Evolutionary conservation across 805 yeast genomes (phyloP).

Genomic region (Grigorovia humatica): DNA sequence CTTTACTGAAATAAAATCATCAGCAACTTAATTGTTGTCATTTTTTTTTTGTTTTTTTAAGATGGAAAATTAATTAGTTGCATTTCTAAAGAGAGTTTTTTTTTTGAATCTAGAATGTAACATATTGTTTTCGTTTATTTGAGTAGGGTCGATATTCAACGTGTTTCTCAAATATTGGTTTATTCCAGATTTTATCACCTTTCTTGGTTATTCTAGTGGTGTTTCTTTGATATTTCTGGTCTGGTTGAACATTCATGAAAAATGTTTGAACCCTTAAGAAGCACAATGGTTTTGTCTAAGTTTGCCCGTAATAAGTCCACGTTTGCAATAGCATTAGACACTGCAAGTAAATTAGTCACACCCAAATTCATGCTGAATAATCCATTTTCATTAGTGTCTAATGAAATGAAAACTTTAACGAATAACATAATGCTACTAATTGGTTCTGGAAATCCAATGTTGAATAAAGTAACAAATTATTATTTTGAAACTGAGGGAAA

Average conservation of each 20-base stretch:
- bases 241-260: background rate
- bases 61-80: background rate
- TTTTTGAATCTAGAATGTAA: background rate
- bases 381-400: conserved; percentile 83
- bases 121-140: background rate
- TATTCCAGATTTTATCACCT: no score
- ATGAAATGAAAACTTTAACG: conserved; percentile 86
- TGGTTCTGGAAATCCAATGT: conserved; percentile 89
- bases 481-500: conserved; percentile 96
- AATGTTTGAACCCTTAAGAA: background rate
- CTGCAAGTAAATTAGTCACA: conserved; percentile 67
- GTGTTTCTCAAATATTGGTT: no score
- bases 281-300: background rate
- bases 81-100: background rate
- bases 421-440: conserved; percentile 75
- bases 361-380: conserved; percentile 53
- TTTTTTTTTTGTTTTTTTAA: no score
- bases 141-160: background rate
- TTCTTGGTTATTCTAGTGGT: background rate
- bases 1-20: no score
- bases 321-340: conserved; percentile 48
- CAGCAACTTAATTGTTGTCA: no score
- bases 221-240: background rate
- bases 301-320: conserved; percentile 24
- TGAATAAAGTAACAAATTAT: conserved; percentile 86